Conservation (phyloP, 2,329 filamentous ascomycete genomes). For the Lachnellula hyalina region DNA sequence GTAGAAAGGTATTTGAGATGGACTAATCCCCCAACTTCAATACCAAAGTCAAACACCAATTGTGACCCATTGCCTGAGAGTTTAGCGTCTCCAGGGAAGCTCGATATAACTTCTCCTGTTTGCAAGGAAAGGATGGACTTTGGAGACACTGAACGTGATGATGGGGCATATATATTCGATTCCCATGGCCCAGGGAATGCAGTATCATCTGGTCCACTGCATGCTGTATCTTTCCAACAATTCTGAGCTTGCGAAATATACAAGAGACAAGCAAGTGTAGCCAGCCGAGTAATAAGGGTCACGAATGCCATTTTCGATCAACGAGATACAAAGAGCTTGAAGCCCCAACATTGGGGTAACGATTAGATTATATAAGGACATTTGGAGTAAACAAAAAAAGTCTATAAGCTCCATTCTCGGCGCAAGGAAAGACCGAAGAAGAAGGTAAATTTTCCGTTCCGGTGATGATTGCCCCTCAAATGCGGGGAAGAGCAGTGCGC, state of each 20-base stretch:
- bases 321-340: neutral
- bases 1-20: conserved; percentile 30
- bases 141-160: conserved; percentile 45
- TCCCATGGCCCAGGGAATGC: conserved; percentile 57
- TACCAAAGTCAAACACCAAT: conserved; percentile 53
- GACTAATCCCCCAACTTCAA: conserved; percentile 53
- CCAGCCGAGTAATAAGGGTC: neutral
- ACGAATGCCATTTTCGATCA: neutral
- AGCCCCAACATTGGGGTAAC: neutral
- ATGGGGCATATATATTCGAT: conserved; percentile 50
- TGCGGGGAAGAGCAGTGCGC: neutral
- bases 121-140: conserved; percentile 37
- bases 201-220: conserved; percentile 42
- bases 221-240: conserved; percentile 53
- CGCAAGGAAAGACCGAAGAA: neutral
- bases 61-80: conserved; percentile 42
- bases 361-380: neutral
- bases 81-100: conserved; percentile 8
- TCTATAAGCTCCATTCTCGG: neutral
- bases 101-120: conserved; percentile 27
- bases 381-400: neutral
- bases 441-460: neutral
- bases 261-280: conserved; percentile 1
- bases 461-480: neutral
- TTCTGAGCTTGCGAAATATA: conserved; percentile 8